Evolutionary conservation across 169 alveolate genomes (phyloP).

Genomic region (Cryptosporidium viatorum): DNA sequence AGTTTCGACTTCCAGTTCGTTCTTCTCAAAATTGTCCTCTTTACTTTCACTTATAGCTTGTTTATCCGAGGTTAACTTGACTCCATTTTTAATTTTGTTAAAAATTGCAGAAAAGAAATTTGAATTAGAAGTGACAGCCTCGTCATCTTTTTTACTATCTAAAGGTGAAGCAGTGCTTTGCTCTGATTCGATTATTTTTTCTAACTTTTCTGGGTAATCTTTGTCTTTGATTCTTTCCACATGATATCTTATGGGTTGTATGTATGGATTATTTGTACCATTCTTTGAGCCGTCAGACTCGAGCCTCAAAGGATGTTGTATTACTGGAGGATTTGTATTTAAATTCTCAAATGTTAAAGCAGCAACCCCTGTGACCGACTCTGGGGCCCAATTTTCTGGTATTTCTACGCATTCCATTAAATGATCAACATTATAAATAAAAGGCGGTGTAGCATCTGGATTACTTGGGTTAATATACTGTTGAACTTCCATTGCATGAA

Average conservation of each 20-base stretch:
- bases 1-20: neutral
- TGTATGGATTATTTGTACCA: conserved; percentile 68
- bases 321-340: conserved; percentile 56
- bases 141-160: neutral
- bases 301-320: conserved; percentile 56
- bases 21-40: conserved; percentile 7
- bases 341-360: conserved; percentile 69
- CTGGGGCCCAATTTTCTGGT: conserved; percentile 76
- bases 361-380: conserved; percentile 68
- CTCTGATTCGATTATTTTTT: conserved; percentile 1
- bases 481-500: conserved; percentile 74
- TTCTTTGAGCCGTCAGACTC: conserved; percentile 52
- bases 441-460: conserved; percentile 68
- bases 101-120: conserved; percentile 39
- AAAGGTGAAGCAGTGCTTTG: neutral
- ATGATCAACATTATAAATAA: conserved; percentile 66
- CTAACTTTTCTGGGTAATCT: conserved; percentile 9
- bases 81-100: conserved; percentile 49
- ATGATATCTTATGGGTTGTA: conserved; percentile 61
- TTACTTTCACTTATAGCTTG: conserved; percentile 15
- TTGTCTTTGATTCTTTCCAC: conserved; percentile 71
- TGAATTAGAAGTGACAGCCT: neutral
- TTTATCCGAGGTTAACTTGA: neutral
- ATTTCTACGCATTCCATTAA: conserved; percentile 72
- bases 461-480: conserved; percentile 70